These are phyloP conservation scores for Termitomyces sp. DNA, from an alignment of 768 basidiomycete species.

Conservation along the genomic window DNA sequence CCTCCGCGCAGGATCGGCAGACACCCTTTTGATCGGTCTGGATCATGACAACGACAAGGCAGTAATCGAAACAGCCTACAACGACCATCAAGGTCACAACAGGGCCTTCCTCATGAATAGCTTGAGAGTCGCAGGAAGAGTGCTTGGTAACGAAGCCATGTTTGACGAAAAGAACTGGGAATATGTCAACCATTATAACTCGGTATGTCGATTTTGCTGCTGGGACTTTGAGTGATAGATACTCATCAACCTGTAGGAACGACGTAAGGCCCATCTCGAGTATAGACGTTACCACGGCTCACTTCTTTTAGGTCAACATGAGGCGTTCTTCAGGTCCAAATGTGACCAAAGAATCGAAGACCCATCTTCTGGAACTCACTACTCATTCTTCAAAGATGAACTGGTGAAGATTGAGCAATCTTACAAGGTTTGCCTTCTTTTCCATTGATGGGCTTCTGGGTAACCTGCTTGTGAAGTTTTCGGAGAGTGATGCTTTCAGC, in stretches of 20 bases:
- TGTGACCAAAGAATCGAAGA: constrained; percentile 55
- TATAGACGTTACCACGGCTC: neutral
- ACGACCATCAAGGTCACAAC: constrained; percentile 75
- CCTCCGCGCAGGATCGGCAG: constrained; percentile 67
- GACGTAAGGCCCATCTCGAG: constrained; percentile 16
- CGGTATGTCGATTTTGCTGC: constrained; percentile 30
- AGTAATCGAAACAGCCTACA: constrained; percentile 84
- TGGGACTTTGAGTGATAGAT: neutral
- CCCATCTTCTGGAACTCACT: constrained; percentile 39
- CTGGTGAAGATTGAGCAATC: constrained; percentile 84
- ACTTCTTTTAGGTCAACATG: constrained; percentile 63
- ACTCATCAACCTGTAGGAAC: constrained; percentile 6
- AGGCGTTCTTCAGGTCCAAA: constrained; percentile 79
- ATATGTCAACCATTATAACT: constrained; percentile 59
- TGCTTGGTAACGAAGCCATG: constrained; percentile 63
- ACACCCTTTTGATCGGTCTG: constrained; percentile 87
- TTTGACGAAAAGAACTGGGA: constrained; percentile 75
- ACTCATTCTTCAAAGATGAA: constrained; percentile 69
- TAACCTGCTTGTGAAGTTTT: constrained; percentile 59
- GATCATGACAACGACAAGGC: constrained; percentile 75
- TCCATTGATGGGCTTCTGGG: neutral
- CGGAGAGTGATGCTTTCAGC: constrained; percentile 61
- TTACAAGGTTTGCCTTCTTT: constrained; percentile 60
- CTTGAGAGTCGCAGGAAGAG: constrained; percentile 62
- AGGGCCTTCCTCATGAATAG: constrained; percentile 86